phyloP scores from a whole-genome alignment of 768 basidiomycete species.

The Tubosaeta sp. region DNA sequence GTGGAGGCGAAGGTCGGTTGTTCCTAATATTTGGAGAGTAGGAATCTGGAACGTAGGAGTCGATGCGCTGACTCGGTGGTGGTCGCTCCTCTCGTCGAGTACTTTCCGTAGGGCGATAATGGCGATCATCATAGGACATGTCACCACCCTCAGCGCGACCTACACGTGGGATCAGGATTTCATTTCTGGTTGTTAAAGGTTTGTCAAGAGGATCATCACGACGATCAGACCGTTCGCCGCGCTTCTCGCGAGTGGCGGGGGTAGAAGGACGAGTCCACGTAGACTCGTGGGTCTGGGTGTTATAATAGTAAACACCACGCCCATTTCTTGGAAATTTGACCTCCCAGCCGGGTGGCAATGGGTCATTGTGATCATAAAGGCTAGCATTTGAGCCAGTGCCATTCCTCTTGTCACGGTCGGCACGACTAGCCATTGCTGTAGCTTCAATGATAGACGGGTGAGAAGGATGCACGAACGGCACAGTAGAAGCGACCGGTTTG shows the following conservation, averaged over 20 bases:
- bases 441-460: conserved; percentile 57
- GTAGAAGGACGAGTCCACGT: conserved; percentile 55
- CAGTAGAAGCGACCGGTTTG: conserved; percentile 52
- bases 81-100: conserved; percentile 27
- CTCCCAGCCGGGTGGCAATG: conserved; percentile 61
- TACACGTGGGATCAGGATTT: conserved; percentile 22
- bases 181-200: conserved; percentile 21
- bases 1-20: conserved; percentile 19
- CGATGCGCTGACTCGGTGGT: conserved; percentile 17
- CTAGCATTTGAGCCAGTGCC: conserved; percentile 25
- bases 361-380: conserved; percentile 26
- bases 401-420: conserved; percentile 42
- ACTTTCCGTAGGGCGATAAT: conserved; percentile 52
- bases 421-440: conserved; percentile 53
- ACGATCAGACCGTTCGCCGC: conserved; percentile 20
- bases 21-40: conserved; percentile 23
- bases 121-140: conserved; percentile 58
- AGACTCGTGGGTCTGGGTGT: conserved; percentile 49
- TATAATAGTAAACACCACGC: conserved; percentile 53
- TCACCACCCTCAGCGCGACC: conserved; percentile 25
- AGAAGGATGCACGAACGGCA: conserved; percentile 52
- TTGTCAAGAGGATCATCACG: conserved; percentile 28
- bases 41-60: conserved; percentile 28
- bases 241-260: conserved; percentile 22
- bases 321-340: conserved; percentile 47